Conservation (phyloP, 176 grass and related monocot species). For the Thalia dealbata region DNA sequence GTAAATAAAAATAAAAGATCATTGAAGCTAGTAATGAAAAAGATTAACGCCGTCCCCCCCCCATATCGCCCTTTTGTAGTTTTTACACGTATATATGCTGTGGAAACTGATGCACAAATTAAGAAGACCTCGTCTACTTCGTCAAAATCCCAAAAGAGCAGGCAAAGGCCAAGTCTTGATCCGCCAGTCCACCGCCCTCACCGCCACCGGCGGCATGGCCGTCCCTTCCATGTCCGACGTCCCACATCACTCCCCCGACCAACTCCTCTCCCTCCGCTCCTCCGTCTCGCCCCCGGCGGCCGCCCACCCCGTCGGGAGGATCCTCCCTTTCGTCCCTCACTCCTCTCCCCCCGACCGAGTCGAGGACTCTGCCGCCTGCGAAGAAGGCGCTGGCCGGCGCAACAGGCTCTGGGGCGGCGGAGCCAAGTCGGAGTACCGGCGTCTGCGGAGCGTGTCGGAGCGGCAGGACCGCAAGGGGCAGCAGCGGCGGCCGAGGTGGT, state of each 20-base stretch:
- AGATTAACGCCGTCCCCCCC: too few relatives aligned
- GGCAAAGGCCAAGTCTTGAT: too few relatives aligned
- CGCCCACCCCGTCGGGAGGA: conserved; percentile 1
- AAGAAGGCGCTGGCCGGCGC: not conserved
- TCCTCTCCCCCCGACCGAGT: not conserved
- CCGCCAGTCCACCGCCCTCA: too few relatives aligned
- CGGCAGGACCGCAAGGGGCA: too few relatives aligned
- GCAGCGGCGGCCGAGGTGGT: conserved; percentile 12
- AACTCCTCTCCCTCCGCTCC: not conserved
- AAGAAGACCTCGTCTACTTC: too few relatives aligned
- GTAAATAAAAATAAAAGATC: too few relatives aligned
- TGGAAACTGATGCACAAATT: too few relatives aligned
- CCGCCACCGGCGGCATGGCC: not conserved
- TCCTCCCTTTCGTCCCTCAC: conserved; percentile 8
- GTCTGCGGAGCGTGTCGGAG: not conserved
- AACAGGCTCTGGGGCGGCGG: not conserved
- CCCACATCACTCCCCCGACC: not conserved
- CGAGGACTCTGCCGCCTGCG: too few relatives aligned
- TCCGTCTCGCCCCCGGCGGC: not conserved
- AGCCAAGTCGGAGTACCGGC: conserved; percentile 7
- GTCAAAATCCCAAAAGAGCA: too few relatives aligned
- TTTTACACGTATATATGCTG: too few relatives aligned
- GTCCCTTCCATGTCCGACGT: not conserved
- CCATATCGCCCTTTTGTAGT: too few relatives aligned
- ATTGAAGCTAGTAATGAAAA: too few relatives aligned